A percentile compares a stretch with the other conserved stretches of the same genome.
Evolutionary conservation across 2,329 filamentous ascomycete species (phyloP).

Genomic region (Pseudogymnoascus sp.): DNA sequence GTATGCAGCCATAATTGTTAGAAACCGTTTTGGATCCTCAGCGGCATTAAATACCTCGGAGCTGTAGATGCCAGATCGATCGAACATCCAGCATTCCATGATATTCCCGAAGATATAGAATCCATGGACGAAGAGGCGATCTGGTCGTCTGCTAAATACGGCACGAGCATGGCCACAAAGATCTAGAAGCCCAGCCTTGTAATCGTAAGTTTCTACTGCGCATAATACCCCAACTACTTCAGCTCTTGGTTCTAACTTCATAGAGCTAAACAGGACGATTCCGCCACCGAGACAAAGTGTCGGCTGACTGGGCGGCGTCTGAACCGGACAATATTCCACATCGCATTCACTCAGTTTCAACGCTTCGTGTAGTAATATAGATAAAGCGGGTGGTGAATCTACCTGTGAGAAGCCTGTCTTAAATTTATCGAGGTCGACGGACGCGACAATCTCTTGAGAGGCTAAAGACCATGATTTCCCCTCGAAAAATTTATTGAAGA

Average conservation of each 20-base stretch:
- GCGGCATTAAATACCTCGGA: conserved; percentile 27
- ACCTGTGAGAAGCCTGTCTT: background rate
- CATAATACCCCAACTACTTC: background rate
- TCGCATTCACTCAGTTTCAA: background rate
- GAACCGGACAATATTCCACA: background rate
- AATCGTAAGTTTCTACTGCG: background rate
- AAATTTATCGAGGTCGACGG: background rate
- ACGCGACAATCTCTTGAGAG: background rate
- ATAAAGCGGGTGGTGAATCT: background rate
- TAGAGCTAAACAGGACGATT: background rate
- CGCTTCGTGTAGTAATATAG: background rate
- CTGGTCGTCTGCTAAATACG: conserved; percentile 29
- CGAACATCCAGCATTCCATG: conserved; percentile 32
- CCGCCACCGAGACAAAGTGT: background rate
- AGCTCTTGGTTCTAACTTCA: background rate
- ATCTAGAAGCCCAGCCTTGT: background rate
- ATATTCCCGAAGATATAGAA: conserved; percentile 29
- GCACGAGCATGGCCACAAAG: conserved; percentile 14
- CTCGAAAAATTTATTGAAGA: background rate
- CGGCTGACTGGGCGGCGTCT: background rate
- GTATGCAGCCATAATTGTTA: conserved; percentile 27
- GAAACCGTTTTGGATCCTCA: conserved; percentile 25
- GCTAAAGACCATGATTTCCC: background rate
- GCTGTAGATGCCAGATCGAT: conserved; percentile 31
- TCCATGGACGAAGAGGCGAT: conserved; percentile 31